A percentile compares a stretch with the other conserved stretches of the same genome.
These are phyloP conservation scores for Halophytophthora batemanensis DNA, from an alignment of 352 stramenopile genomes.

Conservation along the genomic window DNA sequence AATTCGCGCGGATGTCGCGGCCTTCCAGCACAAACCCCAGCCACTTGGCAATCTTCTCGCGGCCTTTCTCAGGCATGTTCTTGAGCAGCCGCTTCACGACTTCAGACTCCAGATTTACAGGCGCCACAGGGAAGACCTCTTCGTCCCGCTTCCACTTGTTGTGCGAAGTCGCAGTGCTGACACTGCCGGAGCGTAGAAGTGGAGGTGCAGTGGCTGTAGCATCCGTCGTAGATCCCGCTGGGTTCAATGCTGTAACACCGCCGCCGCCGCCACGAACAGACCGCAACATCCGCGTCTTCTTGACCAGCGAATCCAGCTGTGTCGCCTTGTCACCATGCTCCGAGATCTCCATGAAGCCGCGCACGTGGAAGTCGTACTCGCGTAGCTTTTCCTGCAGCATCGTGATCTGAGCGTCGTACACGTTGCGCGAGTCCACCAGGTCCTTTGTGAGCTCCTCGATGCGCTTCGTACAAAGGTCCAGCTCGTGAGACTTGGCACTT, in stretches of 20 bases:
- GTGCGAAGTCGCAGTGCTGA: conserved; percentile 24
- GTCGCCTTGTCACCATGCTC: conserved; percentile 38
- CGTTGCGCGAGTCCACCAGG: conserved; percentile 43
- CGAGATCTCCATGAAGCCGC: conserved; percentile 38
- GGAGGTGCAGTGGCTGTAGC: neutral
- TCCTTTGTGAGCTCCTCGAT: conserved; percentile 47
- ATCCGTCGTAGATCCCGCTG: conserved; percentile 6
- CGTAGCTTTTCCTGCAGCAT: conserved; percentile 41
- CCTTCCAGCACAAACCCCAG: conserved; percentile 68
- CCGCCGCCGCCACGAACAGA: conserved; percentile 54
- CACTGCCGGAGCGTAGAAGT: conserved; percentile 15
- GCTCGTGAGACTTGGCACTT: conserved; percentile 39
- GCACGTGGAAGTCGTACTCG: conserved; percentile 49
- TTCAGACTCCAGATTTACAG: conserved; percentile 76
- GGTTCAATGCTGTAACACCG: neutral
- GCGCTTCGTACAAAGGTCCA: conserved; percentile 38
- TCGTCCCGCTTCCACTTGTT: conserved; percentile 59
- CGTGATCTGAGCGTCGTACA: conserved; percentile 53
- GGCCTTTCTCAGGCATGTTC: conserved; percentile 60
- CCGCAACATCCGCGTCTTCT: conserved; percentile 56
- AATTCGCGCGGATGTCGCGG: conserved; percentile 66
- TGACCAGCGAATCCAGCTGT: conserved; percentile 46
- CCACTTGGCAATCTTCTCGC: conserved; percentile 72
- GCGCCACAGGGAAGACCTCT: conserved; percentile 60
- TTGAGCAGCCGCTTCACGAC: conserved; percentile 62